Evolutionary conservation across 306 rosid species (phyloP).

Genomic region (Casuarina cunninghamiana): DNA sequence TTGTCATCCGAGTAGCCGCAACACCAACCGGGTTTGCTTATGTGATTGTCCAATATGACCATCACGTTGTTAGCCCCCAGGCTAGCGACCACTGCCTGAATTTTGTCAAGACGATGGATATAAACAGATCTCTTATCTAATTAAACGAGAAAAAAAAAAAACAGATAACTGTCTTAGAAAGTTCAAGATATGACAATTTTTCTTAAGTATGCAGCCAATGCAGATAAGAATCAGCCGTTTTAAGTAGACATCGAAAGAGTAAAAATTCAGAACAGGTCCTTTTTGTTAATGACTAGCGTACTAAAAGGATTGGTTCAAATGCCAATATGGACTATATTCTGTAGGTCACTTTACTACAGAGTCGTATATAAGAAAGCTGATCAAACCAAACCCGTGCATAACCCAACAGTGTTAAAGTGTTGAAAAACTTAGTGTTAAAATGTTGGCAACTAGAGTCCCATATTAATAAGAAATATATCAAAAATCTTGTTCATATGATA

Average conservation of each 20-base stretch:
- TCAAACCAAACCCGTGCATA: slow-evolving; percentile 3
- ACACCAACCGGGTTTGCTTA: slow-evolving; percentile 83
- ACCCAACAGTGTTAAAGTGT: neutral
- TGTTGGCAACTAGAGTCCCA: too few species aligned
- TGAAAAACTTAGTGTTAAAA: neutral
- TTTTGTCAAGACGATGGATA: neutral
- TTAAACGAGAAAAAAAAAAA: too few species aligned
- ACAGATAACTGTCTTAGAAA: too few species aligned
- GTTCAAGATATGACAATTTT: too few species aligned
- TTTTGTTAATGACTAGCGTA: too few species aligned
- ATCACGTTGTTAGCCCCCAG: neutral
- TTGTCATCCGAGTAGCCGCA: slow-evolving; percentile 64
- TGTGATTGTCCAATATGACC: slow-evolving; percentile 65
- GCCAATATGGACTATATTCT: neutral
- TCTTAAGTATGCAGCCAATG: too few species aligned
- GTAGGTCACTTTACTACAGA: neutral
- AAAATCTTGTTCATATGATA: too few species aligned
- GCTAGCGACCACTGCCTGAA: slow-evolving; percentile 8
- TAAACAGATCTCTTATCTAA: neutral
- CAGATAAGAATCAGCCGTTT: too few species aligned
- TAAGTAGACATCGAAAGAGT: too few species aligned
- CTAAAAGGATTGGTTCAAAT: too few species aligned
- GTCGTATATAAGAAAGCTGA: neutral
- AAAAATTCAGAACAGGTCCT: too few species aligned
- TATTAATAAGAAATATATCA: too few species aligned